Evolutionary conservation across 345 rosid species (phyloP).

Genomic region (Pseudoturritis turrita): DNA sequence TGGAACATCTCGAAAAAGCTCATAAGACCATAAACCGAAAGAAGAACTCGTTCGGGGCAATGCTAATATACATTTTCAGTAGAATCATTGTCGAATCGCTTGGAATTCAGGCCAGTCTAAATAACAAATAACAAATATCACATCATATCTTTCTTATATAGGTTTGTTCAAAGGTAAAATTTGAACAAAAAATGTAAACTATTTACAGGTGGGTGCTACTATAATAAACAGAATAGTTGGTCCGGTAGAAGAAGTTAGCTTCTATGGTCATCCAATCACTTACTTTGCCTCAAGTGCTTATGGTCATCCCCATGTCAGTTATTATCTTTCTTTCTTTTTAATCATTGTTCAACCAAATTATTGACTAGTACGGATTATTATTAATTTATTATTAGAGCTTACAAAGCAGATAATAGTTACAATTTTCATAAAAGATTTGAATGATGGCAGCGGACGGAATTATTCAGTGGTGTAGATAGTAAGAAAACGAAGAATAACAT

Average conservation of each 20-base stretch:
- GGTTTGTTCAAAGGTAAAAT: too few species aligned
- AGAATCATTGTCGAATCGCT: constrained; percentile 23
- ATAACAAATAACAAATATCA: neutral
- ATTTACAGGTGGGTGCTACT: constrained; percentile 34
- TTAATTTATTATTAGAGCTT: too few species aligned
- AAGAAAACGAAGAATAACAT: too few species aligned
- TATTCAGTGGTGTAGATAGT: too few species aligned
- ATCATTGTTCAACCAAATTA: too few species aligned
- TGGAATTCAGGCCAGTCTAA: constrained; percentile 35
- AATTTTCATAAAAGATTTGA: too few species aligned
- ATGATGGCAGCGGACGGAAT: too few species aligned
- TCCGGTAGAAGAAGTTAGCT: constrained; percentile 48
- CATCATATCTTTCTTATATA: too few species aligned
- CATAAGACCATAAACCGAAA: constrained; percentile 36
- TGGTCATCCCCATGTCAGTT: constrained; percentile 59
- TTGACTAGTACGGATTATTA: too few species aligned
- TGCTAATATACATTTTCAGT: neutral
- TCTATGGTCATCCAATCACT: constrained; percentile 48
- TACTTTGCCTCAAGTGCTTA: constrained; percentile 53
- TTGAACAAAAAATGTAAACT: too few species aligned
- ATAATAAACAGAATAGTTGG: constrained; percentile 38
- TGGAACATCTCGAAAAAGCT: constrained; percentile 40
- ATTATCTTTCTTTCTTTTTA: too few species aligned
- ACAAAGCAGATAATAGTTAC: too few species aligned
- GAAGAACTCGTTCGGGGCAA: constrained; percentile 44